These are phyloP conservation scores for Anacardium occidentale DNA, from an alignment of 345 rosid genomes.

Conservation along the genomic window DNA sequence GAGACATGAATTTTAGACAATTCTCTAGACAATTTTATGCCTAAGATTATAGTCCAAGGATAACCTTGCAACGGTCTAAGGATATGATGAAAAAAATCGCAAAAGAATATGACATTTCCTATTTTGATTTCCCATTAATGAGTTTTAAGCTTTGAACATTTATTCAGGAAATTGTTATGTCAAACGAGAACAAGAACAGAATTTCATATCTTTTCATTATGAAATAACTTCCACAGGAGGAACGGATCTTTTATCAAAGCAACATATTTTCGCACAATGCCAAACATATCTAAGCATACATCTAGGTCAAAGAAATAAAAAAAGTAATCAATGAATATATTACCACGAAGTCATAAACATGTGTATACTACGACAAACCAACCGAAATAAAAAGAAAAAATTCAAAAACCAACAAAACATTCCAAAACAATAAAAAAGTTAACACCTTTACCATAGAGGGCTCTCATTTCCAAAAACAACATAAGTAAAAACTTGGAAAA, in stretches of 20 bases:
- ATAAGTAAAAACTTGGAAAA: neutral
- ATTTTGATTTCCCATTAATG: neutral
- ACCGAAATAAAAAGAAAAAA: neutral
- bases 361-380: neutral
- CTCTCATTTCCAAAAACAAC: neutral
- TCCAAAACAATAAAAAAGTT: neutral
- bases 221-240: neutral
- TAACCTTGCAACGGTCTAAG: neutral
- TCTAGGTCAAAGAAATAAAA: neutral
- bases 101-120: neutral
- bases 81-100: neutral
- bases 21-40: neutral
- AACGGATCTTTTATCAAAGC: slow-evolving; percentile 1
- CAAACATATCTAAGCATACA: neutral
- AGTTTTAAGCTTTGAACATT: neutral
- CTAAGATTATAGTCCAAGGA: neutral
- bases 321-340: neutral
- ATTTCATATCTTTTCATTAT: neutral
- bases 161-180: neutral
- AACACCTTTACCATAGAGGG: neutral
- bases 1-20: neutral
- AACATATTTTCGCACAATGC: neutral
- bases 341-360: neutral
- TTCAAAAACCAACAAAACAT: neutral
- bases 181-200: neutral